A percentile compares a stretch with the other conserved stretches of the same genome.
Evolutionary conservation across 306 rosid species (phyloP).

Genomic region (Pyrus pyrifolia): DNA sequence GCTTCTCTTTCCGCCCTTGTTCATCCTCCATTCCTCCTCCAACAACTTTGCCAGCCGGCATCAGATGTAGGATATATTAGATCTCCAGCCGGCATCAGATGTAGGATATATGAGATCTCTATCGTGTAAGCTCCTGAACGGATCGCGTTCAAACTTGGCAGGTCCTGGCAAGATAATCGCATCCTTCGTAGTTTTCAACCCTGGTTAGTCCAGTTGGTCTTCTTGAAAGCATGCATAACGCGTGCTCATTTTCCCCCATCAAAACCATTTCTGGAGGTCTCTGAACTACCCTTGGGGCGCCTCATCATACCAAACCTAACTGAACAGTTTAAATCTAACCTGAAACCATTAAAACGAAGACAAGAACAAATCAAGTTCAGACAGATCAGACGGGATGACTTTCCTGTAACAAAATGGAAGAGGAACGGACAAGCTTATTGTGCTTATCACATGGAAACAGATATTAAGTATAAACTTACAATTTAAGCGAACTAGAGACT

Average conservation of each 20-base stretch:
- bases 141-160: constrained; percentile 37
- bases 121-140: neutral
- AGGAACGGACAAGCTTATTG: neutral
- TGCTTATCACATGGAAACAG: neutral
- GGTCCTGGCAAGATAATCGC: constrained; percentile 55
- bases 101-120: neutral
- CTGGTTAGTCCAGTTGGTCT: constrained; percentile 56
- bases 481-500: too few relatives aligned
- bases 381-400: neutral
- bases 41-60: neutral
- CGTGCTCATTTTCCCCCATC: constrained; percentile 79
- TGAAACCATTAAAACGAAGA: neutral
- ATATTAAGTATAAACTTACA: neutral
- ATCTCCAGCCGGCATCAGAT: neutral
- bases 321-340: neutral
- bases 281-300: constrained; percentile 74
- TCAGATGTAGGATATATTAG: neutral
- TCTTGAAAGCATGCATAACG: constrained; percentile 85
- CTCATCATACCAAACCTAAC: constrained; percentile 85
- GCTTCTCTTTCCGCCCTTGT: neutral
- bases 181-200: constrained; percentile 71
- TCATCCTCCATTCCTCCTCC: neutral
- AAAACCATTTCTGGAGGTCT: constrained; percentile 81
- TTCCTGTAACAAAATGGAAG: neutral
- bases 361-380: neutral